These are phyloP conservation scores for Fusarium concolor DNA, from an alignment of 2,329 filamentous ascomycete species.

Conservation along the genomic window DNA sequence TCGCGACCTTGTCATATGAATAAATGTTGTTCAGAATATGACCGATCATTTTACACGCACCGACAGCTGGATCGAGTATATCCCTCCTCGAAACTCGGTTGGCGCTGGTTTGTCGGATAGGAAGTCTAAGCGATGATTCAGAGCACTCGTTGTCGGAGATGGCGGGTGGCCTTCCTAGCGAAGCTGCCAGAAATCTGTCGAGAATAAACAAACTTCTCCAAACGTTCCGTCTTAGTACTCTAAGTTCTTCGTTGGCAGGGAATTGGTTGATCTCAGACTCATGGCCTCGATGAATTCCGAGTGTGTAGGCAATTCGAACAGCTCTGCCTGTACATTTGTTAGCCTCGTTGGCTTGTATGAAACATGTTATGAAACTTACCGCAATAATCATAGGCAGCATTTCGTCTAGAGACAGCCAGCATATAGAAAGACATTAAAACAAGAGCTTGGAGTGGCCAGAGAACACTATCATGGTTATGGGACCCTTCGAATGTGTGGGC, in stretches of 20 bases:
- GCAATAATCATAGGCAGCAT: conserved; percentile 71
- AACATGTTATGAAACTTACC: conserved; percentile 54
- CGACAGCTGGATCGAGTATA: conserved; percentile 66
- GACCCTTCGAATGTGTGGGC: conserved; percentile 9
- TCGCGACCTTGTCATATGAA: conserved; percentile 68
- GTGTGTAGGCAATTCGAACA: conserved; percentile 69
- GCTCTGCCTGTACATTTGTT: conserved; percentile 64
- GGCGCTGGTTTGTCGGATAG: conserved; percentile 46
- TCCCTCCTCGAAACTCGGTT: background rate
- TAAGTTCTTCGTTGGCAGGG: conserved; percentile 55
- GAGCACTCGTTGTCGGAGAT: conserved; percentile 73
- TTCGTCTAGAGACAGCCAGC: conserved; percentile 70
- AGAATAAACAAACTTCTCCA: conserved; percentile 75
- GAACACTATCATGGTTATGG: conserved; percentile 65
- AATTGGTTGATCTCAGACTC: conserved; percentile 67
- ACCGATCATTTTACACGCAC: conserved; percentile 68
- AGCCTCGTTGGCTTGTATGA: background rate
- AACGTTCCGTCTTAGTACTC: conserved; percentile 63
- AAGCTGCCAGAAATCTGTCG: conserved; percentile 72
- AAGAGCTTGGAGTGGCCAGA: conserved; percentile 74
- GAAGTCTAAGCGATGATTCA: conserved; percentile 55
- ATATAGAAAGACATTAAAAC: conserved; percentile 73
- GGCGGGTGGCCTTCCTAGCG: conserved; percentile 70
- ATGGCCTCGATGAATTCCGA: conserved; percentile 69
- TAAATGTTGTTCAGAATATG: conserved; percentile 70